These are phyloP conservation scores for Lupinus albus DNA, from an alignment of 306 rosid genomes.

Conservation along the genomic window DNA sequence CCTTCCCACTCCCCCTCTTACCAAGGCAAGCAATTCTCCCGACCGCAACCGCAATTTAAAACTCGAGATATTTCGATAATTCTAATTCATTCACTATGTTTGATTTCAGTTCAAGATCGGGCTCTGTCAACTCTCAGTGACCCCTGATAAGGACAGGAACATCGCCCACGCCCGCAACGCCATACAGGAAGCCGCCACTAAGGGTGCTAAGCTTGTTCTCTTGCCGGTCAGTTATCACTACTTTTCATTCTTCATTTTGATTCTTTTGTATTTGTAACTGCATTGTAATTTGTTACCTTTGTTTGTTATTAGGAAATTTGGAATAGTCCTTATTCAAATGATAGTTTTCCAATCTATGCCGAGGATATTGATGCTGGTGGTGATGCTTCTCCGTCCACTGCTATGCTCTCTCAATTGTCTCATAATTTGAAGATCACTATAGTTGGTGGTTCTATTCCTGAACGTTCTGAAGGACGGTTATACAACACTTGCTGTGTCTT, in stretches of 20 bases:
- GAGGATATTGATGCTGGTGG: constrained; percentile 89
- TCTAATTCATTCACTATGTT: background rate
- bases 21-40: constrained; percentile 57
- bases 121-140: constrained; percentile 79
- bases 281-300: background rate
- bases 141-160: constrained; percentile 78
- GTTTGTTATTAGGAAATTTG: constrained; percentile 72
- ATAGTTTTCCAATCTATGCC: constrained; percentile 77
- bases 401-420: constrained; percentile 83
- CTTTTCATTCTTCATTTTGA: background rate
- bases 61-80: background rate
- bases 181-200: constrained; percentile 73
- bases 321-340: constrained; percentile 91
- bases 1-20: constrained; percentile 64
- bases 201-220: constrained; percentile 82
- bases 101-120: constrained; percentile 74
- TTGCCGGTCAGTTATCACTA: constrained; percentile 57
- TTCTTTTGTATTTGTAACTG: background rate
- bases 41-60: too few species aligned
- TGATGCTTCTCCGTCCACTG: constrained; percentile 87
- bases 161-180: constrained; percentile 78
- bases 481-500: constrained; percentile 90
- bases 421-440: constrained; percentile 76
- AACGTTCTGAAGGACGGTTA: constrained; percentile 70
- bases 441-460: constrained; percentile 89